Conservation (phyloP, 352 stramenopile genomes). For the Blastocystis hominis region DNA sequence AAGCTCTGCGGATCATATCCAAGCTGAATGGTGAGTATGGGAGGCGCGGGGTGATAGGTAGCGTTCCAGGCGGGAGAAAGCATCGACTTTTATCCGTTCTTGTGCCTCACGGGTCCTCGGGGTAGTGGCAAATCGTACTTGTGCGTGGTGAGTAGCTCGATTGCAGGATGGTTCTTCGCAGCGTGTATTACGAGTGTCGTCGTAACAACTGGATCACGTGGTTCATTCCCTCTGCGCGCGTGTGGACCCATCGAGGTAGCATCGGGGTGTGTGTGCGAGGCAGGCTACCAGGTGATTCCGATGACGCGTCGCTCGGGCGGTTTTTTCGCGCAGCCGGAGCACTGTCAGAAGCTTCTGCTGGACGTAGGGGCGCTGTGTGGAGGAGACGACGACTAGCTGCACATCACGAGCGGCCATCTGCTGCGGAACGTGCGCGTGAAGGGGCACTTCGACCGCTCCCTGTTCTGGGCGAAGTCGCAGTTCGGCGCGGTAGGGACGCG, state of each 20-base stretch:
- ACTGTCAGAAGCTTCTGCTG: constrained; percentile 41
- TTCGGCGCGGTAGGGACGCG: not conserved
- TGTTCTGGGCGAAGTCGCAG: constrained; percentile 49
- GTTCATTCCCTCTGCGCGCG: constrained; percentile 22
- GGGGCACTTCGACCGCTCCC: not conserved
- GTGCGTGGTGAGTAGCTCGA: not conserved
- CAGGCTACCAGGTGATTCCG: constrained; percentile 20
- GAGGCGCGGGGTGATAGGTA: not conserved
- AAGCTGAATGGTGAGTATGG: constrained; percentile 24
- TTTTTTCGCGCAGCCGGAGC: constrained; percentile 33
- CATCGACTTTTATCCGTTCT: constrained; percentile 2
- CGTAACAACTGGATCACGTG: constrained; percentile 28
- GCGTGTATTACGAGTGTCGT: constrained; percentile 34
- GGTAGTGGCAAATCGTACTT: constrained; percentile 22
- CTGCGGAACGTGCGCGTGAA: not conserved
- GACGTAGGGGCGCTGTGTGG: not conserved
- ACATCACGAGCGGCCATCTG: constrained; percentile 14
- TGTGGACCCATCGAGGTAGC: constrained; percentile 18
- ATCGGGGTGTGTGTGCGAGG: not conserved
- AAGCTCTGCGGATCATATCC: not conserved
- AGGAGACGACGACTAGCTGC: not conserved
- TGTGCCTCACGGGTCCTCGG: constrained; percentile 19
- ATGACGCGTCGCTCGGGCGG: constrained; percentile 40
- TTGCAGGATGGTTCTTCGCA: constrained; percentile 30
- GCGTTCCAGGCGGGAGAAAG: constrained; percentile 7